Base-by-base conservation (phyloP, 495 filamentous ascomycete species). In the Neurospora sp. region DNA sequence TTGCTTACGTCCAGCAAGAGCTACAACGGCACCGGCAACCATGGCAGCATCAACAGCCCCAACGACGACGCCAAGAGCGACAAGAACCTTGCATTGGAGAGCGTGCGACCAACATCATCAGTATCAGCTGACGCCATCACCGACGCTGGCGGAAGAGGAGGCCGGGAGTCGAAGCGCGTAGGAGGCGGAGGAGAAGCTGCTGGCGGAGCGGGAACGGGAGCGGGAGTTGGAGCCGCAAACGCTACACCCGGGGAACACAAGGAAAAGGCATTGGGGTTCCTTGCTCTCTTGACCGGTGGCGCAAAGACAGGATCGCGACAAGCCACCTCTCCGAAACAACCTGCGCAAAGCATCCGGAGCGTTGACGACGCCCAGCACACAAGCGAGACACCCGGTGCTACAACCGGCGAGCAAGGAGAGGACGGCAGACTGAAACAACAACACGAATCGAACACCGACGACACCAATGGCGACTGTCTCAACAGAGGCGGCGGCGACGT, bases 1-100 rank as follows among this genome's bases (percentile, higher is more conserved):
- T 79, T 80, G 39, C 69, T 83, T 18, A 75, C 81, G 37, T 79
- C 81, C 18, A 42, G 69, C 42, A 73, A 71, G 35, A 80, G 78
- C 75, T 79, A 77, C 77, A 75, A 73, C 42, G 77, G 77, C 72
- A 69, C 23, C 74, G 59, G 59, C 39, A 66, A 66, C 54, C 54
- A 66, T 66, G 54, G 27, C 54, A 73, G 73, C 39, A 74, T 70
- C 46, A 73, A 73, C 20, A 78, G 70, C 70, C 76, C 71, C 70
- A 69, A 46, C 48, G 35, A 42, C 44, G 76, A 73, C 73, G 69
- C 35, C 71, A 73, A 42, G 27, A 77, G 69, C 72, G 75, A 69
- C 77, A 72, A 77, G n/a, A 77, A 73, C 37, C 73, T 66, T 66
- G 54, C 27, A 35, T 18, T 66, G 54, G 54, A 35, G 27, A 66